Conservation (phyloP, 306 rosid genomes). For the Canavalia gladiata region DNA sequence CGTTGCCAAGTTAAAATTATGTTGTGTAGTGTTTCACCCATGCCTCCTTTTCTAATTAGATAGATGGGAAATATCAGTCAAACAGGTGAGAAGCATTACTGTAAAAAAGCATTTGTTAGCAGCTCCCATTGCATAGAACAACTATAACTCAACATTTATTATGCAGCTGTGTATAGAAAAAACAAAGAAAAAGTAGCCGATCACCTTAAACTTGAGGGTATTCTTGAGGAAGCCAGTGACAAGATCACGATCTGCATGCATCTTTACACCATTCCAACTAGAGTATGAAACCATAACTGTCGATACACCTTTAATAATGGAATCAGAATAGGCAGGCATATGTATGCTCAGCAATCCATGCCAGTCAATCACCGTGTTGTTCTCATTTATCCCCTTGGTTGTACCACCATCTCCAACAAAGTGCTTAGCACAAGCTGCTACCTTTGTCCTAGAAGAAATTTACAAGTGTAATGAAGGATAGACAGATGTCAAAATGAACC, state of each 20-base stretch:
- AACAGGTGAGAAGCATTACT: slow-evolving; percentile 6
- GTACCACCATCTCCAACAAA: slow-evolving; percentile 99
- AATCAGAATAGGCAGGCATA: slow-evolving; percentile 92
- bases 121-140: slow-evolving; percentile 29
- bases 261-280: slow-evolving; percentile 95
- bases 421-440: slow-evolving; percentile 98
- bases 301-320: slow-evolving; percentile 88
- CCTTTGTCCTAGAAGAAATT: slow-evolving; percentile 71
- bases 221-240: slow-evolving; percentile 77
- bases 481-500: background rate
- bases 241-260: slow-evolving; percentile 88
- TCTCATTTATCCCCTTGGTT: slow-evolving; percentile 79
- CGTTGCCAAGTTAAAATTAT: background rate
- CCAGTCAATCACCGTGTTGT: slow-evolving; percentile 72
- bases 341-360: slow-evolving; percentile 88
- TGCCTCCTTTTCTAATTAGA: background rate
- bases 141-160: background rate
- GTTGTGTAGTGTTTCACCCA: background rate
- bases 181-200: slow-evolving; percentile 12
- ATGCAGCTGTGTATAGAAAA: slow-evolving; percentile 3
- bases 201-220: slow-evolving; percentile 90
- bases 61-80: background rate
- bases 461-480: slow-evolving; percentile 18
- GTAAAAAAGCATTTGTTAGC: slow-evolving; percentile 29
- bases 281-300: slow-evolving; percentile 92